Base-by-base conservation (phyloP, 371 early-diverging fungal species). In the Syncephalis plumigaleata region DNA sequence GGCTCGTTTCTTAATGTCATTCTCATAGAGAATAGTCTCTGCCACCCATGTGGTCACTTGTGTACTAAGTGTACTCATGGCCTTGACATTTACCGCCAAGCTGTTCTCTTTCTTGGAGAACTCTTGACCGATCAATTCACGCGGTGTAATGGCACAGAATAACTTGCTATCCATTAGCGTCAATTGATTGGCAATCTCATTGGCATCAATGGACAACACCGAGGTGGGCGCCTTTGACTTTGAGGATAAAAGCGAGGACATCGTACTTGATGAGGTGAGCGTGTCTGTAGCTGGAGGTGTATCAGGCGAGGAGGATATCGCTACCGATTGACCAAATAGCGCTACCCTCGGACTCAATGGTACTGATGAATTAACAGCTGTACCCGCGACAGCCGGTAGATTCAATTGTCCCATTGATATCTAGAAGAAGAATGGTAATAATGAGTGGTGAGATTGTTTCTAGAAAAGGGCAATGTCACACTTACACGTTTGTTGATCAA, bases 1-100 rank as follows among this genome's bases (percentile, higher is more conserved):
- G 0, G 77, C 81, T 27, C 96, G 77, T 39, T 74, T 75, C 61
- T 85, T 83, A 52, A 75, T 58, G 47, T 91, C 90, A 31, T 64
- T 64, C 51, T 91, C 79, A 13, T 59, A 59, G 31, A 92, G 54
- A 25, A 94, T 87, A 25, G 69, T 67, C 20, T 74, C 76, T 1
- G 79, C 75, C 17, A 91, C 84, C 87, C 89, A 89, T 16, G 43
- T 43, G 18, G 43, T 43, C 22, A 43, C 24, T 13, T 18, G 22
- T 3, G 43, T 52, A 27, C 39, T 52, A 18, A 31, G 21, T 16
- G 46, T 20, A 21, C 47, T 23, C 52, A 46, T 52, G 3, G 26
- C 24, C 21, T 22, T 21, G 5, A 51, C 51, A 22, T 43, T 18
- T 5, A 64, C 50, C 20, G 66, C 68, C 11, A 60, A 53, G 31